Evolutionary conservation across 2,329 filamentous ascomycete genomes (phyloP), one percentile per base, ranked within the genome.

Genomic region (Plenodomus tracheiphilus): DNA sequence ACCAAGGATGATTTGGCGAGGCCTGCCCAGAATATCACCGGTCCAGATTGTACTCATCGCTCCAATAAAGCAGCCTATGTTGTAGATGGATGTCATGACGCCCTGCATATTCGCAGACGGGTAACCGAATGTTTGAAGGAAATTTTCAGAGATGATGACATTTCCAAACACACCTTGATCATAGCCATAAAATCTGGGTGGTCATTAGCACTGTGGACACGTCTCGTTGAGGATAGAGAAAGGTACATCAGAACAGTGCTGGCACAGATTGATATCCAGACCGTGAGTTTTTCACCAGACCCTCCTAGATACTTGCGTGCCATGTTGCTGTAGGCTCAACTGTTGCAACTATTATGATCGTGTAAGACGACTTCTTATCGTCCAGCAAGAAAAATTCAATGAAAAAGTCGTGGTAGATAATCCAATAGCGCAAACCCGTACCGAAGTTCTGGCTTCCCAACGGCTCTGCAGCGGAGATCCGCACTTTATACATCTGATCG

Each of bases 21-120:
- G 75, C n/a, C 83, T 75, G 6, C 83, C 83, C 30, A 85, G 76
- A 1, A 76, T 73, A 51, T 87, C 84, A 20, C 84, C 85, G 11
- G 81, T 72, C 66, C 74, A 77, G 15, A 72, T 62, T 3, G 67
- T 68, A 11, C 70, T 59, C 51, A 77, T 69, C 0, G 75, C 75
- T 1, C 74, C 74, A 25, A 74, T 60, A 46, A 79, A 76, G 48
- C 75, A 78, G 3, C 75, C 79, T 18, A 77, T 66, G 41, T 65
- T 76, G 47, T 70, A 71, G 40, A 74, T 71, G 5, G 67, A 71
- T 1, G 75, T 74, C 47, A 74, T 74, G 17, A 75, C 65, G 40
- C 73, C 75, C 49, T 67, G 62, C 63, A 67, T 67, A 30, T 66
- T 60, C 4, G 64, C 63, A 15, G 63, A 67, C 0, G 64, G 61